These are phyloP conservation scores for Castanea mollissima DNA, from an alignment of 306 rosid genomes.

Conservation along the genomic window DNA sequence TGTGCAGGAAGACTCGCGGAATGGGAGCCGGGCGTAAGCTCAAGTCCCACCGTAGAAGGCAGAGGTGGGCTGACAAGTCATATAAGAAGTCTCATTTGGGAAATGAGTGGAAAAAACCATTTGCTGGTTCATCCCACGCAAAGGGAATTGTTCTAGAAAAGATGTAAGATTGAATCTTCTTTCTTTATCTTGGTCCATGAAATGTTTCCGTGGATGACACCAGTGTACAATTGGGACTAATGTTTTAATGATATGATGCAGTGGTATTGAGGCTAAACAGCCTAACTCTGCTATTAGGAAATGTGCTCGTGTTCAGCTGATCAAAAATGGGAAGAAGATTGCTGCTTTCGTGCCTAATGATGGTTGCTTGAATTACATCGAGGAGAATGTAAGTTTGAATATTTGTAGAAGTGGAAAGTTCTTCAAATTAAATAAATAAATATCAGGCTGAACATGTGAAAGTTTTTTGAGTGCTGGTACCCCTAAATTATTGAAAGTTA, in stretches of 20 bases:
- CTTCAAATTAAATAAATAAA: no score
- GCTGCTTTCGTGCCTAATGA: constrained; percentile 86
- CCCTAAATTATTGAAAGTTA: no score
- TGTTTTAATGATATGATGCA: constrained; percentile 14
- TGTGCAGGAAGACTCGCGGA: constrained; percentile 71
- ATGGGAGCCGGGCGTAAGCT: constrained; percentile 94
- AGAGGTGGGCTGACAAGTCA: constrained; percentile 77
- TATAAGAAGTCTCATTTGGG: constrained; percentile 83
- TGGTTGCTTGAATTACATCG: constrained; percentile 75
- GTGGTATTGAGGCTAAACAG: constrained; percentile 90
- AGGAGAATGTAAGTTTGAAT: constrained; percentile 57
- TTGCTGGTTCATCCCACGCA: constrained; percentile 85
- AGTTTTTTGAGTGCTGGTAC: no score
- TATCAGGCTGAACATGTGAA: no score
- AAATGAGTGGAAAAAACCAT: constrained; percentile 87
- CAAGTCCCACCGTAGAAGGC: constrained; percentile 70
- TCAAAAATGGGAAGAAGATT: constrained; percentile 81
- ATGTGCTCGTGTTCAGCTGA: constrained; percentile 83
- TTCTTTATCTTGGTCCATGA: neutral
- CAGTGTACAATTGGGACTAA: neutral
- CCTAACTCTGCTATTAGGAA: constrained; percentile 88
- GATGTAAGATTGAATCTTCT: constrained; percentile 43
- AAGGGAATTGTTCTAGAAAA: constrained; percentile 85
- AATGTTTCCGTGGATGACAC: neutral
- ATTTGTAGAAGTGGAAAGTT: neutral